phyloP scores from a whole-genome alignment of 129 eudicot species.

The Saposhnikovia divaricata region DNA sequence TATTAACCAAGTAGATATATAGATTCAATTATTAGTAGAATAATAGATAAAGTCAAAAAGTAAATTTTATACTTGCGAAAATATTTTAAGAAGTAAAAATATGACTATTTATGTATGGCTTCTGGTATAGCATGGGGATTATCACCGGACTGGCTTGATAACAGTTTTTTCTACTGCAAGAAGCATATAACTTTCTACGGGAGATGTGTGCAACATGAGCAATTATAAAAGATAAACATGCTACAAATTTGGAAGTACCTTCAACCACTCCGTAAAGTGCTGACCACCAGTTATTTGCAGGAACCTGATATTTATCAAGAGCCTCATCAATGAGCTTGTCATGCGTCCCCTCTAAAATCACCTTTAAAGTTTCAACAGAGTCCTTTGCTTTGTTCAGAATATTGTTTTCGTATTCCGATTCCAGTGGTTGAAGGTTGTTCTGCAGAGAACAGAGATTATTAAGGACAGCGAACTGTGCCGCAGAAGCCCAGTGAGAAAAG shows the following conservation, averaged over 20 bases:
- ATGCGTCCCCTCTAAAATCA: slow-evolving; percentile 73
- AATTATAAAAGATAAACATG: background rate
- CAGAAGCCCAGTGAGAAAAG: slow-evolving; percentile 78
- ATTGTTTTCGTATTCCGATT: slow-evolving; percentile 32
- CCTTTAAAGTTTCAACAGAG: slow-evolving; percentile 64
- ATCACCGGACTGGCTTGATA: background rate
- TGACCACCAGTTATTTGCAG: slow-evolving; percentile 83
- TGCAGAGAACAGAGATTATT: slow-evolving; percentile 48
- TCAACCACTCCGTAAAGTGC: slow-evolving; percentile 72
- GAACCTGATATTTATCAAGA: slow-evolving; percentile 43
- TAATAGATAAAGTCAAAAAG: background rate
- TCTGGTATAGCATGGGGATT: background rate
- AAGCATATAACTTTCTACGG: background rate
- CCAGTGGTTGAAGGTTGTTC: slow-evolving; percentile 49
- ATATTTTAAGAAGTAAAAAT: background rate
- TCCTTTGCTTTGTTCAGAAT: slow-evolving; percentile 58
- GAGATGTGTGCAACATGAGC: background rate
- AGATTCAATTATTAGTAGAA: background rate
- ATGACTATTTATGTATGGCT: background rate
- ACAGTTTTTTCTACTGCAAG: background rate
- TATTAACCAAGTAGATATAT: background rate
- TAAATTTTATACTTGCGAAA: background rate
- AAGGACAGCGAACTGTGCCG: slow-evolving; percentile 66
- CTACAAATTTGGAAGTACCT: slow-evolving; percentile 29
- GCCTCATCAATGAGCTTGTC: slow-evolving; percentile 55